phyloP scores from a whole-genome alignment of 75 land plant species.

The Pseudotsuga menziesii region DNA sequence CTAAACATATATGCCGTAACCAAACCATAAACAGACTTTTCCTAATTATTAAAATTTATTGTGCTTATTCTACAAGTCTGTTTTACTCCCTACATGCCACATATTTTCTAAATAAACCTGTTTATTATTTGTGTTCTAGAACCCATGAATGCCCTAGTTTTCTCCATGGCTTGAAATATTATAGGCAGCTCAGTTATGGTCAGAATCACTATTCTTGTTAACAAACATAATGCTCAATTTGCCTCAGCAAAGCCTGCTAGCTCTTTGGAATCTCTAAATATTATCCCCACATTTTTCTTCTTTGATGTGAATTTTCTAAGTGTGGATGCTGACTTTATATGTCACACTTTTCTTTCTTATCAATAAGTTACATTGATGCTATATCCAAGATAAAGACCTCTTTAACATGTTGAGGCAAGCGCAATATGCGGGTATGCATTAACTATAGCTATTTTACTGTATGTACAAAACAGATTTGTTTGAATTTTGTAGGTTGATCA shows the following conservation, averaged over 20 bases:
- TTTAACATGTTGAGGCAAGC: no score
- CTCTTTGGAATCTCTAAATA: background rate
- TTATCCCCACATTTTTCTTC: background rate
- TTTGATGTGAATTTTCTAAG: background rate
- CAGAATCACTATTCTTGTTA: no score
- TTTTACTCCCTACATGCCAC: background rate
- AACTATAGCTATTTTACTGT: background rate
- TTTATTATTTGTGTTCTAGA: background rate
- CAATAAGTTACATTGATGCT: background rate
- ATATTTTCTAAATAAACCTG: background rate
- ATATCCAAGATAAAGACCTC: no score
- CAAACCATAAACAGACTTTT: no score
- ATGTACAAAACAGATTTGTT: background rate
- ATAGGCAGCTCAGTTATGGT: no score
- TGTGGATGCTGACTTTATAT: background rate
- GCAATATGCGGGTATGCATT: no score
- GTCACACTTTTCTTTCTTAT: background rate
- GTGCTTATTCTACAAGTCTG: background rate
- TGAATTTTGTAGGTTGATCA: background rate
- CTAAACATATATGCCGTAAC: no score
- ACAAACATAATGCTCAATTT: background rate
- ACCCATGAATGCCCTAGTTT: background rate
- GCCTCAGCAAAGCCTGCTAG: background rate
- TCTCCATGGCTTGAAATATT: background rate
- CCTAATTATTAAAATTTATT: background rate